phyloP scores from a whole-genome alignment of 2,329 filamentous ascomycete species.

The Venturia nashicola region DNA sequence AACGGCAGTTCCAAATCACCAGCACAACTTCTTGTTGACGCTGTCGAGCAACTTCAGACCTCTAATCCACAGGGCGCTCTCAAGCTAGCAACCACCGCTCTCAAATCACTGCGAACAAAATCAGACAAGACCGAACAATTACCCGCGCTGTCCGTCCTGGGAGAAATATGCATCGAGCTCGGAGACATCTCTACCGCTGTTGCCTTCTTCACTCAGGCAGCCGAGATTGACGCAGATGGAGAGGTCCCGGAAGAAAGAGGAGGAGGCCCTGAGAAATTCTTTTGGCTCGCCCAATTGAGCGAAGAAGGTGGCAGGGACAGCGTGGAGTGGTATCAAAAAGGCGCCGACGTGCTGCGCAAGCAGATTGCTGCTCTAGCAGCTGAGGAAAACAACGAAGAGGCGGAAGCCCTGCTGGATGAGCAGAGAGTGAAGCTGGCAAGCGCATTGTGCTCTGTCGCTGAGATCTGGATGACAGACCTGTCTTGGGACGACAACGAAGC shows the following conservation, averaged over 20 bases:
- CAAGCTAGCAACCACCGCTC: conserved; percentile 39
- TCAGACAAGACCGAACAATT: conserved; percentile 37
- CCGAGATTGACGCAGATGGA: conserved; percentile 66
- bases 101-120: conserved; percentile 32
- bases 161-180: conserved; percentile 69
- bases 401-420: conserved; percentile 42
- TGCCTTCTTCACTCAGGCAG: conserved; percentile 59
- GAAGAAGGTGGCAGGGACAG: conserved; percentile 49
- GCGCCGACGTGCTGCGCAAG: conserved; percentile 58
- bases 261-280: conserved; percentile 83
- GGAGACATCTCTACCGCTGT: conserved; percentile 70
- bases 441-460: conserved; percentile 84
- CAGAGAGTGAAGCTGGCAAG: conserved; percentile 75
- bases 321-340: conserved; percentile 51
- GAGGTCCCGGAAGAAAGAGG: conserved; percentile 56
- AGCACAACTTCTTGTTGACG: conserved; percentile 43
- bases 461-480: conserved; percentile 98
- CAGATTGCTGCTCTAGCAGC: conserved; percentile 56
- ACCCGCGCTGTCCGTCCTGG: conserved; percentile 61
- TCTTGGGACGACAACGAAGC: conserved; percentile 85
- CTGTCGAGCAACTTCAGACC: conserved; percentile 44
- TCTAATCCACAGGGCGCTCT: conserved; percentile 47
- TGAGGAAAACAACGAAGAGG: conserved; percentile 22
- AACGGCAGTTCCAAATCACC: conserved; percentile 28
- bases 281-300: conserved; percentile 85